Evolutionary conservation across 768 basidiomycete genomes (phyloP), one percentile per base, ranked within the genome.

Genomic region (Suillus tomentosus): DNA sequence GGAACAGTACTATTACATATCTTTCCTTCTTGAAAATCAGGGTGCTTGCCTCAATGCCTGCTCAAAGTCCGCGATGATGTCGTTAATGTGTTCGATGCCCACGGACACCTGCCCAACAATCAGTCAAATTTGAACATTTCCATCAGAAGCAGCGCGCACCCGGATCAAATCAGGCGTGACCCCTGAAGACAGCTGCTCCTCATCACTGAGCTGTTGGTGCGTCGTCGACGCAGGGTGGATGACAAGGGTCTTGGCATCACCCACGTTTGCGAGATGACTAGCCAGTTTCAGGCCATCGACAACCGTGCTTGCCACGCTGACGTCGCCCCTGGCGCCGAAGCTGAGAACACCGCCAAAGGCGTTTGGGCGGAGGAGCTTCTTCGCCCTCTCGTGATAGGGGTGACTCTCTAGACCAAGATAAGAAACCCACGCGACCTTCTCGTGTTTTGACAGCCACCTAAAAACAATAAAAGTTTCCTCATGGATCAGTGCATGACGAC

Each of bases 211-310:
- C 70, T 88, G 86, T 67, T 83, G 78, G 67, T 88, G 88, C 6
- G 86, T 88, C 50, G 87, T 87, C n/a, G 80, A 77, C 13, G 79
- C 79, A 0, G 87, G 86, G 64, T 85, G 83, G 60, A 89, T 85
- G 39, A 86, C 85, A 3, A 88, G 80, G 13, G 85, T 87, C 76
- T 88, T 88, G 24, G 85, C 81, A 53, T 85, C 84, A 0, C 87
- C 88, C 24, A 91, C 87, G 69, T 92, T 92, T 13, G 89, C 89
- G 7, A 92, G 80, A 70, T 91, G 78, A 69, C 87, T 89, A 19
- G 88, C 89, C 7, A 94, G 80, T 69, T 82, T 85, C 64, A 95
- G 79, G 65, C 75, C 81, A 66, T 95, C 92, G 14, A 94, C 88
- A 39, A 89, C 79, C 62, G 80, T 80, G 76, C 82, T 85, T 8